phyloP scores from a whole-genome alignment of 306 rosid genomes.

The Castanospermum australe region DNA sequence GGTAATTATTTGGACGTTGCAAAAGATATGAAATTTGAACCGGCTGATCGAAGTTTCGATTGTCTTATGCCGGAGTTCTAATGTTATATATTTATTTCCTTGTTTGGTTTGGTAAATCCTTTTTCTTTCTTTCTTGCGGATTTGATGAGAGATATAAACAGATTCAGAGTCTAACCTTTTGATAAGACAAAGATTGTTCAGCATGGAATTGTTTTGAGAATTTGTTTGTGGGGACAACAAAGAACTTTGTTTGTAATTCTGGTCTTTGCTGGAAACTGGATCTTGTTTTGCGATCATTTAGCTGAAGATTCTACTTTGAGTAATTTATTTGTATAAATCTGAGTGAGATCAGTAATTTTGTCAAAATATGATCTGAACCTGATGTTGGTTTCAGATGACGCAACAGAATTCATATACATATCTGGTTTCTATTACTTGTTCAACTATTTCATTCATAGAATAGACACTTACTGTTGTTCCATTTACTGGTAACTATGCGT shows the following conservation, averaged over 20 bases:
- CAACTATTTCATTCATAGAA: neutral
- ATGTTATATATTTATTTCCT: neutral
- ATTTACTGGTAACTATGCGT: neutral
- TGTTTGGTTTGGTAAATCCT: neutral
- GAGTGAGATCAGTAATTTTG: constrained; percentile 16
- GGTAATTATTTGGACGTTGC: neutral
- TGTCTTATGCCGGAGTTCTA: neutral
- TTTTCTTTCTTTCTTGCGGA: neutral
- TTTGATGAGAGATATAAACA: constrained; percentile 19
- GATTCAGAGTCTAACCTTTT: neutral
- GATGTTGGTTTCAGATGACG: neutral
- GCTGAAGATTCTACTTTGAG: neutral
- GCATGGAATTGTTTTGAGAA: neutral
- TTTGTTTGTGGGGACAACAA: neutral
- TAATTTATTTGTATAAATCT: neutral
- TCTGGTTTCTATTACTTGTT: constrained; percentile 20
- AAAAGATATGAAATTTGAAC: neutral
- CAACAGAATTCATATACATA: neutral
- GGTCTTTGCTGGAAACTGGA: neutral
- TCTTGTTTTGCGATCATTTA: neutral
- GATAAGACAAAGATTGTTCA: neutral
- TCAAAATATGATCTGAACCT: neutral
- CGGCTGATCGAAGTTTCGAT: neutral
- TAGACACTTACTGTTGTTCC: neutral
- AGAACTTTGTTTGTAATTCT: neutral